Percentiles rank a stretch among this genome's conserved stretches.
Evolutionary conservation across 345 rosid genomes (phyloP).

Genomic region (Brassica carinata): DNA sequence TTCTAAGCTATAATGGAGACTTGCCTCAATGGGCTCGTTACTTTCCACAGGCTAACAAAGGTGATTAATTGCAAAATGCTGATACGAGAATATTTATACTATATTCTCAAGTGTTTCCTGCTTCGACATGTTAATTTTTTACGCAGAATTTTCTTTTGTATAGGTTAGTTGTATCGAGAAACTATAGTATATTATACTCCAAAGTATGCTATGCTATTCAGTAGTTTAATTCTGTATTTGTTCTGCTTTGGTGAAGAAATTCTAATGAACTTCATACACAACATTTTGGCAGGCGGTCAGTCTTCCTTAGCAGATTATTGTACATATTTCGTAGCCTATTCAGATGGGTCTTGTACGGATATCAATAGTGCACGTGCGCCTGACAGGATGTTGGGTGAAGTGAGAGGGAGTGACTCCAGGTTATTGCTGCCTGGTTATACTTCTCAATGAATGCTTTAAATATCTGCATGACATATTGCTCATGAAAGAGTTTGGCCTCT

Average conservation of each 20-base stretch:
- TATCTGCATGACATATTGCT: slow-evolving; percentile 4
- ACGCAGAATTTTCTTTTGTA: not conserved
- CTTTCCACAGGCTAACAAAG: slow-evolving; percentile 96
- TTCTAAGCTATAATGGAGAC: slow-evolving; percentile 87
- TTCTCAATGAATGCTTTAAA: slow-evolving; percentile 7
- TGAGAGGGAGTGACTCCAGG: slow-evolving; percentile 93
- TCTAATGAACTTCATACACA: not conserved
- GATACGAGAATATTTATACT: not conserved
- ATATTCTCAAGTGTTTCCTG: not conserved
- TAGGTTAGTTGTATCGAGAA: not conserved
- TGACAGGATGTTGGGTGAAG: slow-evolving; percentile 99
- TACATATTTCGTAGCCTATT: slow-evolving; percentile 95
- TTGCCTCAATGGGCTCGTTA: slow-evolving; percentile 97
- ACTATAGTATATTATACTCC: not conserved
- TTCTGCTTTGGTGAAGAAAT: slow-evolving; percentile 10
- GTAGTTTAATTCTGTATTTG: not conserved
- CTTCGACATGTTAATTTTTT: not conserved
- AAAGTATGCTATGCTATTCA: not conserved
- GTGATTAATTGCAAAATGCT: slow-evolving; percentile 38
- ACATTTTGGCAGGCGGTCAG: slow-evolving; percentile 83
- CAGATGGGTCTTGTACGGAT: slow-evolving; percentile 99
- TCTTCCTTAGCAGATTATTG: slow-evolving; percentile 98
- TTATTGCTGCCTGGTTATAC: slow-evolving; percentile 33
- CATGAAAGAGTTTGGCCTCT: slow-evolving; percentile 33
- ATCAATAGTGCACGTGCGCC: slow-evolving; percentile 92